Evolutionary conservation across 2,329 filamentous ascomycete genomes (phyloP), one percentile per base, ranked within the genome.

Genomic region (Fulvia fulva): DNA sequence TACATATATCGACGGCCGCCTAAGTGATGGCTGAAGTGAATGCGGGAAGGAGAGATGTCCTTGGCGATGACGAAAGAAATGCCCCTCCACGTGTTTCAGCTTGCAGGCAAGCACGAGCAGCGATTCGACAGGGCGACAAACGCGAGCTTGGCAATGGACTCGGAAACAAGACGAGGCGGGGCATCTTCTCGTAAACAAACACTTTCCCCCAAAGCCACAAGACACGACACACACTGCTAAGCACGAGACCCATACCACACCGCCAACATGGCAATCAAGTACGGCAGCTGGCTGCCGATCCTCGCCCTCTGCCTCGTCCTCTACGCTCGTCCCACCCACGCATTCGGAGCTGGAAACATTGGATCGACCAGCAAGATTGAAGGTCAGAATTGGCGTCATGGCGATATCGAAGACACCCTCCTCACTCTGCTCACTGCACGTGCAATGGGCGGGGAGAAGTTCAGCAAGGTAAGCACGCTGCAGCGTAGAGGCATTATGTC

Each of bases 311-410:
- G 59, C 37, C 53, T 70, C 37, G 32, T 68, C 53, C 61, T 67
- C 53, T 67, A 64, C 49, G 65, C 63, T 14, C 61, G 61, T 22
- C 64, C 64, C 19, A 59, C 64, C n/a, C 61, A 67, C 56, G 68
- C 68, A 16, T 80, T 80, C 62, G 78, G 78, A 56, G 78, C 78
- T 9, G 91, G 91, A 62, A 57, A 57, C 75, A 95, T 97, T 69
- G 92, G 96, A 79, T 92, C 97, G 78, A 87, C 88, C 32, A 85
- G 96, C 56, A 69, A 70, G 50, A 71, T 77, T 53, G 75, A 81
- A 65, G 78, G 78, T 7, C 71, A 77, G 59, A 81, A 81, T 66
- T 81, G 77, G 77, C 76, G 78, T 51, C 78, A 81, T 77, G 78
- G 78, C 58, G 78, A 81, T 63, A 80, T 81, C 56, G 78, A 81